Conservation (phyloP, 2,329 filamentous ascomycete species). For the Clarireedia sp. region DNA sequence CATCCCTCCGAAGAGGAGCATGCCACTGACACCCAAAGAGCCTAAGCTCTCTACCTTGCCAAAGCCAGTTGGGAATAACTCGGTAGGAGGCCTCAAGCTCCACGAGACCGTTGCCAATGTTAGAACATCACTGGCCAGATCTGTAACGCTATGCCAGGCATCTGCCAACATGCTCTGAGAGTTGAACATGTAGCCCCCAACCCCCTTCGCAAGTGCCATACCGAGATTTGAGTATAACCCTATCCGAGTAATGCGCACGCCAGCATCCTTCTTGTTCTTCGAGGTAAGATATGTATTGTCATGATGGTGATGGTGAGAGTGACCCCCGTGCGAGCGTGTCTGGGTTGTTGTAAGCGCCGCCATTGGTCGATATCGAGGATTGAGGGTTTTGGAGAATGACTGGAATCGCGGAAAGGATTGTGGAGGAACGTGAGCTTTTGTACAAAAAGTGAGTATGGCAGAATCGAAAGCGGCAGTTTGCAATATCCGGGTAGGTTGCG, state of each 20-base stretch:
- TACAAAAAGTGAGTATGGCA: constrained; percentile 14
- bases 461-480: constrained; percentile 24
- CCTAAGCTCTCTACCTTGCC: constrained; percentile 97
- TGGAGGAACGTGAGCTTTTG: constrained; percentile 13
- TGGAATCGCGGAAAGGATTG: constrained; percentile 22
- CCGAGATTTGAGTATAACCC: constrained; percentile 81
- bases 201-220: constrained; percentile 90
- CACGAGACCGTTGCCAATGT: constrained; percentile 91
- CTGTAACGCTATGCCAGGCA: constrained; percentile 89
- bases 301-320: constrained; percentile 68
- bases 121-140: constrained; percentile 89
- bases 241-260: constrained; percentile 86
- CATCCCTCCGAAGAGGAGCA: constrained; percentile 80
- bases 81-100: constrained; percentile 77
- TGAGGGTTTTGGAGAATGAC: constrained; percentile 19
- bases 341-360: constrained; percentile 27
- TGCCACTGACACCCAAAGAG: constrained; percentile 83
- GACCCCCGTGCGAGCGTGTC: constrained; percentile 38
- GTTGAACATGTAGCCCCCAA: constrained; percentile 90
- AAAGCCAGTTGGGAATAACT: constrained; percentile 81
- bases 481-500: constrained; percentile 23
- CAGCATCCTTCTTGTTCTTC: constrained; percentile 80
- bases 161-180: constrained; percentile 90
- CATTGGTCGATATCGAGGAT: constrained; percentile 23
- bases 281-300: constrained; percentile 79